Evolutionary conservation across 2,329 filamentous ascomycete genomes (phyloP), one percentile per base, ranked within the genome.

Genomic region (Beauveria varroae): DNA sequence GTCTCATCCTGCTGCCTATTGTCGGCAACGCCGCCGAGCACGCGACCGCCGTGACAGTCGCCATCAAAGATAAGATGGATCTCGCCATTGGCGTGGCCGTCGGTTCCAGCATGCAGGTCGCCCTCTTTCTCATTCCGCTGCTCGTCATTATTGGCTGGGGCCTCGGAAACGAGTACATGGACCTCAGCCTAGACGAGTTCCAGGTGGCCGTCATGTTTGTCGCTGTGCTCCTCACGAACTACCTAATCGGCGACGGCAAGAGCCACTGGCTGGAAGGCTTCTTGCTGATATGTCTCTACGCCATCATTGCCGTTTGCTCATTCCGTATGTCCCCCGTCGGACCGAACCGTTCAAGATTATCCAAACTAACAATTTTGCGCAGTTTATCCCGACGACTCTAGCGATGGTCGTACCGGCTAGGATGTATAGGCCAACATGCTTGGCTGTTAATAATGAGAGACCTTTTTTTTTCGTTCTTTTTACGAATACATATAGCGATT

Each of bases 171-270:
- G 85, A 87, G 64, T 80, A 85, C 1, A 93, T 93, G 90, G 90
- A 86, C 22, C 81, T 96, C 5, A 88, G 88, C 72, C 95, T 96
- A 71, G 91, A 96, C 70, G 86, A 86, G 1, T 97, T 97, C 78
- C 91, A 96, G 75, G 87, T 96, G 16, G 88, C 92, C 24, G 87
- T 89, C 46, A 77, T 96, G 46, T 96, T 96, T 67, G 89, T 95
- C 14, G 86, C 90, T 2, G 90, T 91, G 0, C 84, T 96, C 47
- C 81, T 96, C 40, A 89, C 93, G 62, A 96, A 96, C 71, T 96
- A 96, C 71, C 75, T 96, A 49, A 91, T 96, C 54, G 81, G 87
- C 22, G 91, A 96, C 67, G 91, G 91, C 34, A 85, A 91, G 71
- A 92, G 87, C 64, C 91, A 93, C 67, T 95, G 90, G 77, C 80